A percentile compares a stretch with the other conserved stretches of the same genome.
phyloP scores from a whole-genome alignment of 2,329 filamentous ascomycete genomes.

The Westerdykella ornata region DNA sequence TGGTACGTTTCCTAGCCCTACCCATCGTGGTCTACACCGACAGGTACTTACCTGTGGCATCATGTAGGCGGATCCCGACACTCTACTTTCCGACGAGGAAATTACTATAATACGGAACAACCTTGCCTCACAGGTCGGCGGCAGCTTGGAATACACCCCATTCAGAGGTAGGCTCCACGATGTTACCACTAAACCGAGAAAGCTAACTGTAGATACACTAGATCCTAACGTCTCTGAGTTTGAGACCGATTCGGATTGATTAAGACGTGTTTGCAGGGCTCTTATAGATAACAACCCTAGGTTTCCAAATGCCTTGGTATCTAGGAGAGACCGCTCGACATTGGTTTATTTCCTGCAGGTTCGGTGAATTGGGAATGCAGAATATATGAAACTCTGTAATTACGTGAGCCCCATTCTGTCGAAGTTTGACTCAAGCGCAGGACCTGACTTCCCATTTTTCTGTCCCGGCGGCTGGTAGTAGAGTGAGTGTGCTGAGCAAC shows the following conservation, averaged over 20 bases:
- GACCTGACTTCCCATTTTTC: too few species aligned
- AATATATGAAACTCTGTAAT: too few species aligned
- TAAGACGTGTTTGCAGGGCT: too few species aligned
- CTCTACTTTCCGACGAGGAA: constrained; percentile 36
- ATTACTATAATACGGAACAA: constrained; percentile 35
- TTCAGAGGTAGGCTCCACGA: constrained; percentile 35
- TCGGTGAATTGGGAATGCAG: too few species aligned
- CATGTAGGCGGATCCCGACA: constrained; percentile 37
- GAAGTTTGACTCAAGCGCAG: too few species aligned
- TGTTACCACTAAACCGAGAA: constrained; percentile 3
- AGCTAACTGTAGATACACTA: constrained; percentile 10
- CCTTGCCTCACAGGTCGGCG: constrained; percentile 37
- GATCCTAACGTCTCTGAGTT: constrained; percentile 44
- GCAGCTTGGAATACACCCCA: constrained; percentile 40
- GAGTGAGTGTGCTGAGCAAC: too few species aligned
- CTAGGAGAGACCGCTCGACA: too few species aligned
- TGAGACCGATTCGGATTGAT: constrained; percentile 41
- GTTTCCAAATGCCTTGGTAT: too few species aligned
- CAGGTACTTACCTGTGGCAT: neutral
- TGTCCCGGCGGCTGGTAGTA: too few species aligned
- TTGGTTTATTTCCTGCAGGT: too few species aligned
- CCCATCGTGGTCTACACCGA: neutral
- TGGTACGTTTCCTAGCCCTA: constrained; percentile 5
- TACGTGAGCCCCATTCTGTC: too few species aligned
- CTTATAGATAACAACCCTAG: too few species aligned